Evolutionary conservation across 345 rosid genomes (phyloP).

Genomic region (Boechera retrofracta): DNA sequence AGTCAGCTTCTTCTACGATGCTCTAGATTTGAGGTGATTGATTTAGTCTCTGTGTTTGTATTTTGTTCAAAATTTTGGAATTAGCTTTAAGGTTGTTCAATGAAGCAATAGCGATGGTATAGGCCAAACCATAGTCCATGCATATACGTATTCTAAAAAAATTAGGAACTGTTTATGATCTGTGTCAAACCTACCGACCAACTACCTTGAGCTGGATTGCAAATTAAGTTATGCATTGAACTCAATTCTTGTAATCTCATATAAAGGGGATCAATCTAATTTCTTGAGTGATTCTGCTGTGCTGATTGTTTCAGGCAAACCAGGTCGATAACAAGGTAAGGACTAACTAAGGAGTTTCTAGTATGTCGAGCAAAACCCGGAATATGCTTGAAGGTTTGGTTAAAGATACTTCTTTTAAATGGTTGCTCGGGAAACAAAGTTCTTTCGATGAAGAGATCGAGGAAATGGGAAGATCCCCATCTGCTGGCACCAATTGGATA

Average conservation of each 20-base stretch:
- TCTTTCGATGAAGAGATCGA: constrained; percentile 79
- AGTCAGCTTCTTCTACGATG: constrained; percentile 1
- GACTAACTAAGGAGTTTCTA: constrained; percentile 19
- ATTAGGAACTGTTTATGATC: neutral
- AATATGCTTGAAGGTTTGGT: constrained; percentile 80
- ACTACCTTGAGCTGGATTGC: constrained; percentile 29
- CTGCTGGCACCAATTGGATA: constrained; percentile 75
- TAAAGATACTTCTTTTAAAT: constrained; percentile 82
- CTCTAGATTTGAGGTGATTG: constrained; percentile 5
- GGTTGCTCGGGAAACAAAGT: constrained; percentile 74
- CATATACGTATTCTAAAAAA: neutral
- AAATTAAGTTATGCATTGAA: neutral
- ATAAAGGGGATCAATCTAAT: neutral
- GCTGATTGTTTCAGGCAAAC: constrained; percentile 20
- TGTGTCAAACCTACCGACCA: constrained; percentile 34
- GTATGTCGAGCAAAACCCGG: constrained; percentile 66
- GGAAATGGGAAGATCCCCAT: constrained; percentile 83
- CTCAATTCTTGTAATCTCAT: neutral
- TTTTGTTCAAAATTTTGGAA: neutral
- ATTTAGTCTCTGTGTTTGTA: constrained; percentile 15
- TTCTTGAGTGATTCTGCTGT: constrained; percentile 17
- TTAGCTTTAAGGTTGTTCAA: neutral
- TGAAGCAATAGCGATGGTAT: constrained; percentile 12
- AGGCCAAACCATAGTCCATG: neutral
- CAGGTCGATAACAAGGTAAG: constrained; percentile 6